Evolutionary conservation across 2,329 filamentous ascomycete genomes (phyloP).

Genomic region (Fusarium sp.): DNA sequence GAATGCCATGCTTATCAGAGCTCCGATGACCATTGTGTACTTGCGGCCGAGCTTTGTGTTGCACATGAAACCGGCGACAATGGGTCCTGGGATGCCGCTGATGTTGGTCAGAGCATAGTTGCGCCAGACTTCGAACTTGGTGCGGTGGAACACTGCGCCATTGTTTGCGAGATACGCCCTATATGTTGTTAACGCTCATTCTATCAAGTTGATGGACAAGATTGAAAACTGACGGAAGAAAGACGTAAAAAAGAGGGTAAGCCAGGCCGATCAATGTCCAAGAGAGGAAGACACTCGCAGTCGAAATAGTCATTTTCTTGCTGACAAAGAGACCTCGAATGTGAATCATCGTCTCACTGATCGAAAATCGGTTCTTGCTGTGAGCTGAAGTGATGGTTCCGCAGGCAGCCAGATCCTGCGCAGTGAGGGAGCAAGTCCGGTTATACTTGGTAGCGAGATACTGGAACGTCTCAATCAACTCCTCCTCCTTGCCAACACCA

Average conservation of each 20-base stretch:
- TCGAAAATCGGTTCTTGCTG: constrained; percentile 51
- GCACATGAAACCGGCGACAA: constrained; percentile 75
- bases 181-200: not conserved
- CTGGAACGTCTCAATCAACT: constrained; percentile 7
- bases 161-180: constrained; percentile 63
- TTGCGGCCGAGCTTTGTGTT: constrained; percentile 13
- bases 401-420: constrained; percentile 2
- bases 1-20: constrained; percentile 8
- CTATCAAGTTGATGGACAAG: not conserved
- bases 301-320: constrained; percentile 17
- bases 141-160: not conserved
- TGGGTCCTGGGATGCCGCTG: constrained; percentile 73
- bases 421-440: constrained; percentile 4
- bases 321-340: constrained; percentile 7
- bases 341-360: not conserved
- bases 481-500: not conserved
- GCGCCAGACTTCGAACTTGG: constrained; percentile 18
- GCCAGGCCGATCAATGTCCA: constrained; percentile 72
- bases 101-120: constrained; percentile 68
- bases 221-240: constrained; percentile 64
- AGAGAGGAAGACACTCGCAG: constrained; percentile 13
- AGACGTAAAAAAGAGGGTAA: constrained; percentile 81
- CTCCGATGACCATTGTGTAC: constrained; percentile 22
- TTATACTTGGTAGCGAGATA: constrained; percentile 4
- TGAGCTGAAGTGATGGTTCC: constrained; percentile 45